Percentiles rank a stretch among this genome's conserved stretches.
Evolutionary conservation across 305 asterid genomes (phyloP).

Genomic region (Fraxinus paxiana): DNA sequence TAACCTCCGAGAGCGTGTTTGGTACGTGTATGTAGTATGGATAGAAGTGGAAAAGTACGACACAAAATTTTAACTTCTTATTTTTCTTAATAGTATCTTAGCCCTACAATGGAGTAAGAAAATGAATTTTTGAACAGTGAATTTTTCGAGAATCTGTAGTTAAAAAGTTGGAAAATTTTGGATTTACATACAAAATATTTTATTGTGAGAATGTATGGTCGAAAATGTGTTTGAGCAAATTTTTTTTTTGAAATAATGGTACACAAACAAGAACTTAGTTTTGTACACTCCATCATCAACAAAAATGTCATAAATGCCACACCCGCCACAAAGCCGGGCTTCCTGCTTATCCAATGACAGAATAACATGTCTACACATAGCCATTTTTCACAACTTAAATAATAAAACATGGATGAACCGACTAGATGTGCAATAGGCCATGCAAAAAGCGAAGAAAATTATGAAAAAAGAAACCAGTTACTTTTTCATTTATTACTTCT

Average conservation of each 20-base stretch:
- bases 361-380: no score
- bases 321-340: not conserved
- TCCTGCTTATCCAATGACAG: not conserved
- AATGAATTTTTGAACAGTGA: not conserved
- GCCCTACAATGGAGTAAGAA: not conserved
- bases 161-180: no score
- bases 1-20: not conserved
- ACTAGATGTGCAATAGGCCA: not conserved
- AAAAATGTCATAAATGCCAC: not conserved
- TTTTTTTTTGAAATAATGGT: not conserved
- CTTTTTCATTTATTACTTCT: not conserved
- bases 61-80: not conserved
- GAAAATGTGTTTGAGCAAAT: not conserved
- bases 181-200: no score
- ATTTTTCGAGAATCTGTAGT: no score
- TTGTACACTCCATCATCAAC: not conserved
- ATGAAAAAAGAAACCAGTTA: not conserved
- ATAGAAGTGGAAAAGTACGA: not conserved
- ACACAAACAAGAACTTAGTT: not conserved
- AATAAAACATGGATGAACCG: not conserved
- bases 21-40: not conserved
- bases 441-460: not conserved
- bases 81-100: not conserved
- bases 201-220: not conserved
- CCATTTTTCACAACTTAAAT: not conserved